Evolutionary conservation across 257 asterid species (phyloP).

Genomic region (Penstemon barbatus): DNA sequence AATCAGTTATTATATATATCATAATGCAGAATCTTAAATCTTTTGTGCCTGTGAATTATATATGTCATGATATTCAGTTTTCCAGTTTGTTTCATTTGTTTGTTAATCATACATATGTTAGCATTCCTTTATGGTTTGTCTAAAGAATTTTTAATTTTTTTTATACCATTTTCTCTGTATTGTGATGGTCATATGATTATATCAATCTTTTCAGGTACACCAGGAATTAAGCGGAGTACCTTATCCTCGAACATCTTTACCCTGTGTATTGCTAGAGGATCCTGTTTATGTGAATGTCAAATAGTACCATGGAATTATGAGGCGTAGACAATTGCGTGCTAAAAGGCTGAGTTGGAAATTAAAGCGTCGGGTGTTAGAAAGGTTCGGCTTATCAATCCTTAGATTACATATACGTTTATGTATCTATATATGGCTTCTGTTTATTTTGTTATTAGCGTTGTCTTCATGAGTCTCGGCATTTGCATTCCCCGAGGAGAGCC

Average conservation of each 20-base stretch:
- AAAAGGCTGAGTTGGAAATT: constrained; percentile 66
- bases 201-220: constrained; percentile 32
- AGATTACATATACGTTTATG: too few species aligned
- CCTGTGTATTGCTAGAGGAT: constrained; percentile 41
- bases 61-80: neutral
- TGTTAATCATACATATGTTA: neutral
- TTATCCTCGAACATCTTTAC: constrained; percentile 26
- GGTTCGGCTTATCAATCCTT: constrained; percentile 35
- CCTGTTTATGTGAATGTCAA: constrained; percentile 71
- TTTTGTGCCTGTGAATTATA: neutral
- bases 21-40: neutral
- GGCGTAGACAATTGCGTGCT: constrained; percentile 67
- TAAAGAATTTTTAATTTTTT: neutral
- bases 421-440: neutral
- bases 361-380: constrained; percentile 45
- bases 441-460: constrained; percentile 48
- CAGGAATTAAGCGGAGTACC: constrained; percentile 32
- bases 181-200: neutral
- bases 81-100: neutral
- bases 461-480: constrained; percentile 62
- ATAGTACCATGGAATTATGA: constrained; percentile 50
- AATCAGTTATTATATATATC: neutral
- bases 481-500: constrained; percentile 54
- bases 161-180: neutral
- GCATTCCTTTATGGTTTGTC: too few species aligned